Percentiles rank a stretch among this genome's conserved stretches.
Evolutionary conservation across 768 basidiomycete species (phyloP).

Genomic region (Rhizopogon salebrosus): DNA sequence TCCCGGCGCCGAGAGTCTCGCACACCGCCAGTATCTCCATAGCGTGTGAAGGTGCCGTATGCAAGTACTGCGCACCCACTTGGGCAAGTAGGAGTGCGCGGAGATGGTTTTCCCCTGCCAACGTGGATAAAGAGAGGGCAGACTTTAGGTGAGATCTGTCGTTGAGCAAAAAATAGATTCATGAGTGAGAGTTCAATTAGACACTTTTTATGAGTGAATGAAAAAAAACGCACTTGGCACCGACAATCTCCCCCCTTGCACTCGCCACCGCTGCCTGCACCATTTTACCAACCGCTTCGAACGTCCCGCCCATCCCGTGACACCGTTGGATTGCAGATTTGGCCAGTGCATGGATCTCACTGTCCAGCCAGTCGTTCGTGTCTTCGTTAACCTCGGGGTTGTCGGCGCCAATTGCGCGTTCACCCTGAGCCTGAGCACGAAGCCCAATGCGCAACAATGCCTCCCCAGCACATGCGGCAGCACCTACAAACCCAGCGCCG

Average conservation of each 20-base stretch:
- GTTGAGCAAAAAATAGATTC: slow-evolving; percentile 5
- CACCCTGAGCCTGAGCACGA: not conserved
- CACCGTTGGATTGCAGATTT: slow-evolving; percentile 39
- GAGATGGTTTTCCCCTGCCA: slow-evolving; percentile 65
- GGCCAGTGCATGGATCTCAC: slow-evolving; percentile 27
- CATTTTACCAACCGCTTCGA: slow-evolving; percentile 51
- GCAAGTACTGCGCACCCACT: slow-evolving; percentile 63
- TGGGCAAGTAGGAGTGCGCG: slow-evolving; percentile 67
- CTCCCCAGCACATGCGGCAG: slow-evolving; percentile 49
- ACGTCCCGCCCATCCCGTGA: slow-evolving; percentile 43
- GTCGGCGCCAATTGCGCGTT: no score
- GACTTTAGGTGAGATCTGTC: slow-evolving; percentile 42
- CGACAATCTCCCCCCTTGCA: slow-evolving; percentile 42
- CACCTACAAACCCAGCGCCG: slow-evolving; percentile 35
- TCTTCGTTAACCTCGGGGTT: not conserved
- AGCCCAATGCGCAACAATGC: slow-evolving; percentile 47
- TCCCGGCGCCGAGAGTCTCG: slow-evolving; percentile 65
- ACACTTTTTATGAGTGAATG: slow-evolving; percentile 9
- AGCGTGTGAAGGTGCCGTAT: slow-evolving; percentile 68
- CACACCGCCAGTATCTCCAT: slow-evolving; percentile 59
- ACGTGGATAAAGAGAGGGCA: slow-evolving; percentile 53
- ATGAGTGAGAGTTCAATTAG: slow-evolving; percentile 12
- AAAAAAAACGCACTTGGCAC: slow-evolving; percentile 48
- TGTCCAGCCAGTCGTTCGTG: slow-evolving; percentile 4
- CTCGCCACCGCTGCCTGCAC: slow-evolving; percentile 40